Percentiles rank a stretch among this genome's conserved stretches.
Evolutionary conservation across 2,329 filamentous ascomycete genomes (phyloP).

Genomic region (Emmonsiellopsis sp.): DNA sequence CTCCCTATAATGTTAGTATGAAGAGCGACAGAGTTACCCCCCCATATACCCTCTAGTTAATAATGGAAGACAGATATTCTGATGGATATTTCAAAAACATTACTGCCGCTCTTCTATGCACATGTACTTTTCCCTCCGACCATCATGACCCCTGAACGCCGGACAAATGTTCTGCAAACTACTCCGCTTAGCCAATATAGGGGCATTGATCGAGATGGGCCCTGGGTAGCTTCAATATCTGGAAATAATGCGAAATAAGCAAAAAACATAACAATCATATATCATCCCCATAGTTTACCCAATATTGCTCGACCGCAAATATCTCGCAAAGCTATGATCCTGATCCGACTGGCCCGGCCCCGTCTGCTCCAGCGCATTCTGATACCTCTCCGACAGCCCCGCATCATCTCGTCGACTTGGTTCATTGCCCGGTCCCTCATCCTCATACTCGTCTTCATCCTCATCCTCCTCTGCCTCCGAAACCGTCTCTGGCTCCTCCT

Average conservation of each 20-base stretch:
- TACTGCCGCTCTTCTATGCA: neutral
- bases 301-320: conserved; percentile 33
- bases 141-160: neutral
- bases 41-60: no score
- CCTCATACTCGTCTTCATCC: conserved; percentile 41
- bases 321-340: conserved; percentile 45
- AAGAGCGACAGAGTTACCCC: no score
- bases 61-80: no score
- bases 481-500: conserved; percentile 33
- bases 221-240: no score
- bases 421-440: conserved; percentile 45
- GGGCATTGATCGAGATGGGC: no score
- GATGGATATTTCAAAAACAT: no score
- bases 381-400: conserved; percentile 66
- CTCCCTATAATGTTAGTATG: no score
- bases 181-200: no score
- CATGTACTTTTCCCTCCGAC: neutral
- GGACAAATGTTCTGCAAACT: no score
- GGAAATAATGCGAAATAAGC: neutral
- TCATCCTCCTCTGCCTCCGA: conserved; percentile 45
- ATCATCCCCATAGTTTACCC: conserved; percentile 14
- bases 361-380: conserved; percentile 60
- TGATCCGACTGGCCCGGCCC: conserved; percentile 31
- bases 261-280: neutral
- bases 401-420: conserved; percentile 39